Base-by-base conservation (phyloP, 2,329 filamentous ascomycete genomes). In the Clarireedia hainanense region DNA sequence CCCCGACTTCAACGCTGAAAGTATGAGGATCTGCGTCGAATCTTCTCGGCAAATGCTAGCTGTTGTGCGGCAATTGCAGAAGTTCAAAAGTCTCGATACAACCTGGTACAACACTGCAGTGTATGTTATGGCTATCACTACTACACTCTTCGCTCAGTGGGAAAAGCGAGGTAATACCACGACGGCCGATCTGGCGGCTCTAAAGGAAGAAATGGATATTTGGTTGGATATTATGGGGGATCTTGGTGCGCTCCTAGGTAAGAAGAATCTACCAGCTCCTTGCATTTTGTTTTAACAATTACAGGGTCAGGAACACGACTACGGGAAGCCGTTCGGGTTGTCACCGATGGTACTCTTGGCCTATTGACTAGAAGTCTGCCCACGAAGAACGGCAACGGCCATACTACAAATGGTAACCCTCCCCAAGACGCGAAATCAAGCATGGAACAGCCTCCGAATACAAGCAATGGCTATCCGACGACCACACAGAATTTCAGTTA, bases 81-180 rank as follows among this genome's bases (percentile, higher is more conserved):
- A 76, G 61, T 74, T 84, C 56, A 88, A 86, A 65, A 83, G 82
- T 46, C 72, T 91, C 4, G 88, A 92, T 65, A 88, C 86, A 1
- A 89, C 87, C 1, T 91, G 88, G 86, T 87, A 88, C 63, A 85
- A 86, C 48, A 77, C 83, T 49, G 84, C 87, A 0, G 79, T 88
- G 5, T 89, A 88, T 65, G 77, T 88, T 12, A 82, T 85, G 45
- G 86, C 86, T 26, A 84, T 89, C 56, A 88, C 90, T 63, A 87
- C 86, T 0, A 84, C 80, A 14, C 72, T 92, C 0, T 88, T 87
- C 47, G 80, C 81, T 1, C 79, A 84, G 55, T 88, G 83, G 74
- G 80, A 89, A 66, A 79, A 84, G 48, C 77, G 85, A 30, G 80
- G 81, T 49, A 75, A 80, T 9, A 80, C 82, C 10, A 81, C 79